Evolutionary conservation across 164 flowering plant species (phyloP), one percentile per base, ranked within the genome.

Genomic region (Magnolia kwangsiensis): DNA sequence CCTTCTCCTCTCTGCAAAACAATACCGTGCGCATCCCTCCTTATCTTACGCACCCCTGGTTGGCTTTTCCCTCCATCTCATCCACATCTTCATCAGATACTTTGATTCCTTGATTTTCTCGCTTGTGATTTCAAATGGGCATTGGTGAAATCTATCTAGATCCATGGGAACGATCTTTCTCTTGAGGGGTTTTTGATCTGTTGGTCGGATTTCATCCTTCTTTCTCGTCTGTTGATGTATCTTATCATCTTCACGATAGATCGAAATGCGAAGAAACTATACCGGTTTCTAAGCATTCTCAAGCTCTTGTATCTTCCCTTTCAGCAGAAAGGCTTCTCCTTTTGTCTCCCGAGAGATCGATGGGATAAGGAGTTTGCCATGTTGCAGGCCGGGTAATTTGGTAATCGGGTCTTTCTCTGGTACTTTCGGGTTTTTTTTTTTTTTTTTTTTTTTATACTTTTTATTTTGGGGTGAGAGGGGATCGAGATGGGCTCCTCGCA

Each of bases 351-450:
- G 1, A 87, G 87, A 83, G 92, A 89, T 80, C 85, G 94, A 84
- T 91, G 98, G 97, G 93, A 92, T 90, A 92, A 88, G 79, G 91
- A 82, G 80, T 86, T 90, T 66, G 91, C 85, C 55, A 77, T 81
- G 80, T 80, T 92, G 76, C 90, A 89, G 83, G 81, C 90, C 69
- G 96, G 96, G 66, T 93, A 84, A 78, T 76, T 18, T 21, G 59
- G 65, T 37, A 37, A 37, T 37, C 45, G 18, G 61, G 45, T 37
- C 45, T 37, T 37, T 37, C 45, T 37, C 5, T 37, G 45, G 45
- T 37, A 4, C 45, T 37, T 37, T 37, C 45, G 45, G 4, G 45
- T 50, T 51, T 63, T 49, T 51, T 67, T 31, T 1, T 9, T 55
- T 21, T 1, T 63, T 18, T 63, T 24, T 11, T 5, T 67, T 75